These are phyloP conservation scores for Keithomyces neogunnii DNA, from an alignment of 2,329 filamentous ascomycete species.

Conservation along the genomic window DNA sequence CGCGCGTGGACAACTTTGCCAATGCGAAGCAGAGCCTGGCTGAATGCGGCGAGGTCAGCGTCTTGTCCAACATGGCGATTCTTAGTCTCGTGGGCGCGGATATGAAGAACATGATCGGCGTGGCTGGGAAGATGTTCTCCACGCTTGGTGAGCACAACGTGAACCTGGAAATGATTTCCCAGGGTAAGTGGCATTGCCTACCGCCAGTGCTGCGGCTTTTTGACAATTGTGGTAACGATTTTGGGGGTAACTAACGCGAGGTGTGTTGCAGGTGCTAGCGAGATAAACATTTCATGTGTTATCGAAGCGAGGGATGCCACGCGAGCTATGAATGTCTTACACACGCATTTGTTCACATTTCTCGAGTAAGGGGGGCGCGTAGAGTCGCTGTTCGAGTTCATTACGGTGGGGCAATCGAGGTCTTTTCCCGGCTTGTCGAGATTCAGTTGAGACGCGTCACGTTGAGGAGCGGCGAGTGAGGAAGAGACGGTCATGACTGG, in stretches of 20 bases:
- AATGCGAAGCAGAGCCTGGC: conserved; percentile 63
- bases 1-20: conserved; percentile 53
- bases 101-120: conserved; percentile 96
- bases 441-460: too few species aligned
- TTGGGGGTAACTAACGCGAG: conserved; percentile 5
- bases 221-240: neutral
- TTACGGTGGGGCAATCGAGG: too few species aligned
- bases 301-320: conserved; percentile 88
- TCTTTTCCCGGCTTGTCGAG: too few species aligned
- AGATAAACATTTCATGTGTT: conserved; percentile 98
- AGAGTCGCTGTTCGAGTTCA: neutral
- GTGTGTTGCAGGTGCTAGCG: conserved; percentile 65
- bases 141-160: conserved; percentile 88
- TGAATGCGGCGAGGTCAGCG: conserved; percentile 81
- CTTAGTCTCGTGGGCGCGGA: conserved; percentile 89
- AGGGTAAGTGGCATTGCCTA: conserved; percentile 53
- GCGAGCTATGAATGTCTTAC: conserved; percentile 88
- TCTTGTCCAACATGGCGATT: conserved; percentile 89
- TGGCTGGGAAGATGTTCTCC: conserved; percentile 90
- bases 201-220: neutral
- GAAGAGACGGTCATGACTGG: too few species aligned
- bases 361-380: conserved; percentile 49
- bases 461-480: too few species aligned
- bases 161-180: conserved; percentile 99
- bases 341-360: conserved; percentile 95